A percentile compares a stretch with the other conserved stretches of the same genome.
Conservation (phyloP, 495 filamentous ascomycete genomes). For the Hypomontagnella monticulosa region DNA sequence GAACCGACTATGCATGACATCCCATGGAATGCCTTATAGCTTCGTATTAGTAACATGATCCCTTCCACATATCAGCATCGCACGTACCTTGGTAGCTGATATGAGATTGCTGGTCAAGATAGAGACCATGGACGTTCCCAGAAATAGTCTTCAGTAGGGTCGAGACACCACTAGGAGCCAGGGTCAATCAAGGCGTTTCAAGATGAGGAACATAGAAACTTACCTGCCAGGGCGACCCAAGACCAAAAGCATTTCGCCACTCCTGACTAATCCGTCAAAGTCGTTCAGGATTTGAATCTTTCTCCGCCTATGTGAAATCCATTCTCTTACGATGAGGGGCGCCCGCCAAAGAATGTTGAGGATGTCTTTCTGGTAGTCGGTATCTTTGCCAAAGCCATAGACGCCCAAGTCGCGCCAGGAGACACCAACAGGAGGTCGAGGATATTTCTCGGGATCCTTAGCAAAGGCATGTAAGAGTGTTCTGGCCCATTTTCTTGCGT, state of each 20-base stretch:
- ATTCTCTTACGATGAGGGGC: slow-evolving; percentile 15
- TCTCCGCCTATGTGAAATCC: slow-evolving; percentile 25
- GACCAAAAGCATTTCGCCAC: slow-evolving; percentile 83
- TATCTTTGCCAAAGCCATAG: slow-evolving; percentile 24
- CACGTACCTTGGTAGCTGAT: slow-evolving; percentile 66
- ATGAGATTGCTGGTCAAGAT: slow-evolving; percentile 52
- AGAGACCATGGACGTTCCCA: slow-evolving; percentile 69
- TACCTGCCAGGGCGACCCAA: slow-evolving; percentile 72
- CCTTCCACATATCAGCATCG: too few relatives aligned
- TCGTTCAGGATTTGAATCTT: slow-evolving; percentile 70
- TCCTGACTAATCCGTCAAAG: slow-evolving; percentile 77
- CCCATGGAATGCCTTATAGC: slow-evolving; percentile 49
- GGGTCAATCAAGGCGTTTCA: too few relatives aligned
- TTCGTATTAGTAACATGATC: neutral
- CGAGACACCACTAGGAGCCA: slow-evolving; percentile 21
- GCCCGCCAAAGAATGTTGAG: slow-evolving; percentile 14
- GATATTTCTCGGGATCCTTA: slow-evolving; percentile 23
- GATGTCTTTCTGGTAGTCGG: slow-evolving; percentile 30
- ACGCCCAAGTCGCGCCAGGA: slow-evolving; percentile 20
- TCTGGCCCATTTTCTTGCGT: slow-evolving; percentile 17
- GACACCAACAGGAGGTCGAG: slow-evolving; percentile 25
- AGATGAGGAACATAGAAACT: neutral
- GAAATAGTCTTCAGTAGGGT: slow-evolving; percentile 79
- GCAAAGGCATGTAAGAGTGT: slow-evolving; percentile 25
- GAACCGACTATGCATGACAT: slow-evolving; percentile 64